phyloP scores from a whole-genome alignment of 805 yeast species.

The Yamadazyma tumulicola region DNA sequence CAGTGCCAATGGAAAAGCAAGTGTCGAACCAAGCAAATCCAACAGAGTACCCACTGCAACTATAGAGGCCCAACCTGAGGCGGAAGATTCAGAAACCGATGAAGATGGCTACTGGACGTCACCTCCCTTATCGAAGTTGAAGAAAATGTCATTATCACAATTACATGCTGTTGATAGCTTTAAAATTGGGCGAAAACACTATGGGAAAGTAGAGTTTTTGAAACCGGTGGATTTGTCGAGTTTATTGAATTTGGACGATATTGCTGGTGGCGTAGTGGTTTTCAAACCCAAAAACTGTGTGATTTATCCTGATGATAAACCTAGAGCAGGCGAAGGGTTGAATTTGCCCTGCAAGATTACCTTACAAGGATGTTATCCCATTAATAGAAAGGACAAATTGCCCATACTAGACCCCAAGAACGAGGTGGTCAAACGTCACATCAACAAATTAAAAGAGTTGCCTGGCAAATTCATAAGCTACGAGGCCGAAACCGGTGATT shows the following conservation, averaged over 20 bases:
- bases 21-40: constrained; percentile 34
- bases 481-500: constrained; percentile 70
- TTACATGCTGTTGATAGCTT: constrained; percentile 62
- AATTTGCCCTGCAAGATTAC: constrained; percentile 74
- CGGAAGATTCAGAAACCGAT: constrained; percentile 34
- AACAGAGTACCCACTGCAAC: constrained; percentile 14
- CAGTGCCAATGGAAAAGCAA: constrained; percentile 7
- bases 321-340: constrained; percentile 74
- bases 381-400: constrained; percentile 64
- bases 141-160: constrained; percentile 56
- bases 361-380: constrained; percentile 77
- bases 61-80: constrained; percentile 10
- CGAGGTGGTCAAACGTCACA: constrained; percentile 65
- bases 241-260: constrained; percentile 47
- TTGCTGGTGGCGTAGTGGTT: constrained; percentile 62
- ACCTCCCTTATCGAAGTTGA: constrained; percentile 67
- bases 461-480: constrained; percentile 67
- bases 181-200: constrained; percentile 73
- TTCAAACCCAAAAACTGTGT: constrained; percentile 59
- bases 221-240: constrained; percentile 81
- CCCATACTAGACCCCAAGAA: constrained; percentile 77
- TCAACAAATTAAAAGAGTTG: constrained; percentile 58
- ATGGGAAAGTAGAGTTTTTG: constrained; percentile 73
- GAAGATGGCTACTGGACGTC: constrained; percentile 84
- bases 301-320: constrained; percentile 73